phyloP scores from a whole-genome alignment of 306 rosid genomes.

The Fagus sylvatica region DNA sequence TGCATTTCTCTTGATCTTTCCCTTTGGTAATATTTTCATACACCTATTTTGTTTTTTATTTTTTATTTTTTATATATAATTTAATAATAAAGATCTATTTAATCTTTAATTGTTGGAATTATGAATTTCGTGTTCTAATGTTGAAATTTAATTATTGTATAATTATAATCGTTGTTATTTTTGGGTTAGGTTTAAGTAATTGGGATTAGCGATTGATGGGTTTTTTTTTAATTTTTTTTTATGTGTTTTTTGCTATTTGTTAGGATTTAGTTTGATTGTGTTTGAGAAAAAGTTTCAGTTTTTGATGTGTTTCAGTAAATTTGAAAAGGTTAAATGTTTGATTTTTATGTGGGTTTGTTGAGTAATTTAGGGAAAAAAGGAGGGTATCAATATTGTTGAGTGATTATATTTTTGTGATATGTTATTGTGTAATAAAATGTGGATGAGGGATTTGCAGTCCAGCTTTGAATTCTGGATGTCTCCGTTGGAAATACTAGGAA shows the following conservation, averaged over 20 bases:
- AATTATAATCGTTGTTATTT: not conserved
- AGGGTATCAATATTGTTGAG: not conserved
- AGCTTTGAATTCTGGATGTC: no score
- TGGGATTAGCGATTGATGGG: not conserved
- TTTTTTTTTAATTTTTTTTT: not conserved
- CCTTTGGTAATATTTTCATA: not conserved
- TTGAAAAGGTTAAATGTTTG: not conserved
- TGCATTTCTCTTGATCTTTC: not conserved
- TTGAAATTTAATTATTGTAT: not conserved
- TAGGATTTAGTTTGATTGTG: slow-evolving; percentile 2
- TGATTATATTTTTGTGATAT: not conserved
- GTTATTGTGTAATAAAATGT: not conserved
- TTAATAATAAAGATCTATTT: no score
- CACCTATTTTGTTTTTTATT: not conserved
- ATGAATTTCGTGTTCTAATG: not conserved
- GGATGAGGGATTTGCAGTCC: not conserved
- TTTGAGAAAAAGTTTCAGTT: slow-evolving; percentile 5
- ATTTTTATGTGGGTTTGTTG: not conserved
- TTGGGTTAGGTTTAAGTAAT: not conserved
- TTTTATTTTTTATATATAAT: not conserved
- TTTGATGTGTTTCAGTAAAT: not conserved
- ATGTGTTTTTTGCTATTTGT: not conserved
- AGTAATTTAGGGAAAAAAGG: not conserved
- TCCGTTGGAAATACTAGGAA: no score
- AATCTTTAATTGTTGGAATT: not conserved